phyloP scores from a whole-genome alignment of 202 grass and related monocot genomes.

The Carex arenaria region DNA sequence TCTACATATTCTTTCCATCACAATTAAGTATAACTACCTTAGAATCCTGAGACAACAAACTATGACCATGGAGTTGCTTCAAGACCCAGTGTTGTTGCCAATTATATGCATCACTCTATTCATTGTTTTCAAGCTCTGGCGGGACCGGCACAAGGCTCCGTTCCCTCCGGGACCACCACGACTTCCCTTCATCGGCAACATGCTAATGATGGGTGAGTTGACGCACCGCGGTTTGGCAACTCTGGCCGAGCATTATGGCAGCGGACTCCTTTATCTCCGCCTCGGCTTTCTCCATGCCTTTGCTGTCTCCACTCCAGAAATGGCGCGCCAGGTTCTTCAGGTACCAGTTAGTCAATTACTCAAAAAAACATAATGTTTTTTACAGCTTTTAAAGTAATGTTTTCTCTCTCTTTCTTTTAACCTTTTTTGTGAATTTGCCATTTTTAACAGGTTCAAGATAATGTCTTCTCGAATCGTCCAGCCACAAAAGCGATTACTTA shows the following conservation, averaged over 20 bases:
- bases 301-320: constrained; percentile 80
- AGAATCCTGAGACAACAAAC: neutral
- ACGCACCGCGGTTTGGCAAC: constrained; percentile 80
- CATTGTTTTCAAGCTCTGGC: constrained; percentile 19
- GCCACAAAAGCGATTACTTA: constrained; percentile 68
- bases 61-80: constrained; percentile 49
- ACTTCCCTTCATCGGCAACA: constrained; percentile 86
- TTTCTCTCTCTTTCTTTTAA: neutral
- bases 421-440: neutral
- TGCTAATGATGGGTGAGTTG: constrained; percentile 88
- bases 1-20: neutral
- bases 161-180: constrained; percentile 63
- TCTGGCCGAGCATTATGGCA: constrained; percentile 48
- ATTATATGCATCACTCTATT: constrained; percentile 25
- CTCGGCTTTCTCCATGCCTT: constrained; percentile 54
- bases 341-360: neutral
- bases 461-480: constrained; percentile 72
- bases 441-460: constrained; percentile 49
- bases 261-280: constrained; percentile 50
- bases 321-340: constrained; percentile 80
- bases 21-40: neutral
- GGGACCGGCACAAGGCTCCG: constrained; percentile 24
- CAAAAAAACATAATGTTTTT: neutral
- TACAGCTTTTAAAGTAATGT: neutral
- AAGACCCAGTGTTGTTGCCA: constrained; percentile 37